Base-by-base conservation (phyloP, 169 alveolate genomes). In the Plasmodium relictum region DNA sequence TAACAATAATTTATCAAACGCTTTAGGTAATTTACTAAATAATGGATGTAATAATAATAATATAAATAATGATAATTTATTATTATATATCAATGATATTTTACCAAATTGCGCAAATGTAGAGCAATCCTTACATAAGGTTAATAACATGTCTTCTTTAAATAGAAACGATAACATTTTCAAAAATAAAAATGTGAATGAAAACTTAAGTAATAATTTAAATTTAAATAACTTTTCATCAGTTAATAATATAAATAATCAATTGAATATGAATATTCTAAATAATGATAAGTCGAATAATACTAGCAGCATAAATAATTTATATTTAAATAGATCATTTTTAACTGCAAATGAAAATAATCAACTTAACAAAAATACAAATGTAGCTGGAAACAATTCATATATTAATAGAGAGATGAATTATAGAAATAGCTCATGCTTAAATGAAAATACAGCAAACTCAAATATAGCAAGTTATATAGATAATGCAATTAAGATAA, bases 141-240 rank as follows among this genome's bases (percentile, higher is more conserved):
- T 63, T 44, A 52, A 65, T 39, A 52, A 78, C 8, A 24, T 42
- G 2, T 65, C 48, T 22, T 26, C 74, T 56, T 20, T 39, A 18
- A 56, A 12, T 65, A 78, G 22, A 48, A 78, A 44, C 37, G 76
- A 78, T 6, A 14, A 63, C 31, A 8, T 22, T 14, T 26, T 63
- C 3, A 78, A 78, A 65, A 78, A 78, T 58, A 78, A 78, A 62
- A 78, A 78, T 31, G 16, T 69, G 70, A 62, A 52, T 42, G 62
- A 54, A 20, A 83, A 62, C 48, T 9, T 68, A 68, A 80, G 52
- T 56, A 20, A 56, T 37, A 63, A 22, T 41, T 41, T 24, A 59
- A 74, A 22, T 26, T 39, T 44, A 42, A 74, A 44, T 63, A 41
- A 31, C 61, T 59, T 59, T 52, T n/a, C 89, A 20, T 22, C 59